phyloP scores from a whole-genome alignment of 1,139 yeast species.

The Scheffersomyces titani region DNA sequence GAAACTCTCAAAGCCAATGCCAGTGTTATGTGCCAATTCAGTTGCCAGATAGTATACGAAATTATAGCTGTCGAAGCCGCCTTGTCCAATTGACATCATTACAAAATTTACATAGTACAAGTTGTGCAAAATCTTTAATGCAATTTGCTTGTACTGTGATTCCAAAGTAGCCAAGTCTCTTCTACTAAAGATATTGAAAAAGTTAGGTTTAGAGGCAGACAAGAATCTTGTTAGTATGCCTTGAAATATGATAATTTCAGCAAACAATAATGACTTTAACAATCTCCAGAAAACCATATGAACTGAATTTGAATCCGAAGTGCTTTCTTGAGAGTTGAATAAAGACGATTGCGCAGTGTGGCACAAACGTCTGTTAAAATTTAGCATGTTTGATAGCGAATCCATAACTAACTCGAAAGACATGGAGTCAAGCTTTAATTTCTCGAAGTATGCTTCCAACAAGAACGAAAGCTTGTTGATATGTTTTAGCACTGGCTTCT shows the following conservation, averaged over 20 bases:
- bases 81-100: conserved; percentile 61
- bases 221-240: conserved; percentile 50
- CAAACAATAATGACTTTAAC: conserved; percentile 46
- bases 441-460: conserved; percentile 35
- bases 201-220: conserved; percentile 11
- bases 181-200: conserved; percentile 8
- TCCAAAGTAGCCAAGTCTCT: conserved; percentile 8
- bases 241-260: conserved; percentile 55
- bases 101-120: conserved; percentile 59
- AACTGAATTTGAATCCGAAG: conserved; percentile 12
- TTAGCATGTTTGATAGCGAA: conserved; percentile 20
- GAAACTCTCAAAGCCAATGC: conserved; percentile 33
- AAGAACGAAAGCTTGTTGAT: conserved; percentile 51
- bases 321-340: conserved; percentile 19
- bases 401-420: conserved; percentile 23
- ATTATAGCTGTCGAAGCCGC: conserved; percentile 71
- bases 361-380: conserved; percentile 29
- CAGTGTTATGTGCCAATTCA: conserved; percentile 42
- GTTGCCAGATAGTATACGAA: conserved; percentile 58
- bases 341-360: conserved; percentile 23
- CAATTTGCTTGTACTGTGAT: conserved; percentile 30
- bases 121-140: conserved; percentile 39
- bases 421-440: conserved; percentile 17
- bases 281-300: conserved; percentile 35
- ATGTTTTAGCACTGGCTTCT: conserved; percentile 50